Conservation (phyloP, 108 stramenopile genomes). For the Epipyxis sp. region DNA sequence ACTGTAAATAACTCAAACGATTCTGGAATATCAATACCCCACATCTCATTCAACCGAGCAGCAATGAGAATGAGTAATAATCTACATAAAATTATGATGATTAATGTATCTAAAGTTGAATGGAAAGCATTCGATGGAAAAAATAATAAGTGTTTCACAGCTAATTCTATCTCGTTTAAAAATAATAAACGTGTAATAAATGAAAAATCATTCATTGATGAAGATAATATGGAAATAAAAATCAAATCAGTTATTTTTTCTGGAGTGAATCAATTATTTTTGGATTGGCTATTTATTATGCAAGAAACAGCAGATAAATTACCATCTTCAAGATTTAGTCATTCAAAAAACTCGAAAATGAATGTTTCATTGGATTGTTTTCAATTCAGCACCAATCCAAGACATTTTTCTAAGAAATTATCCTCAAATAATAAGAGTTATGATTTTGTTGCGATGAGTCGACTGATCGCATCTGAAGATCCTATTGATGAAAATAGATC, state of each 20-base stretch:
- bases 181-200: background rate
- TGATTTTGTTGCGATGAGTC: too few relatives aligned
- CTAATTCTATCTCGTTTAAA: background rate
- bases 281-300: slow-evolving; percentile 4
- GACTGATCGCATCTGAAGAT: too few relatives aligned
- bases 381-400: background rate
- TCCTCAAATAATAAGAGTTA: background rate
- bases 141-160: background rate
- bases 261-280: background rate
- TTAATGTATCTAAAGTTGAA: background rate
- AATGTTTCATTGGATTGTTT: background rate
- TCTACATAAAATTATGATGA: background rate
- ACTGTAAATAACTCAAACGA: background rate
- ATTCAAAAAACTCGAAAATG: background rate
- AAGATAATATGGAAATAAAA: background rate
- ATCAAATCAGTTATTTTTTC: background rate
- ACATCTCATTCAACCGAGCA: too few relatives aligned
- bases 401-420: background rate
- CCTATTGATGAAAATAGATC: too few relatives aligned
- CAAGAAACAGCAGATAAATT: slow-evolving; percentile 17
- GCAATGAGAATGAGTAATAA: background rate
- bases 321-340: background rate
- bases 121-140: background rate
- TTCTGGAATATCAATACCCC: too few relatives aligned
- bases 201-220: background rate